Evolutionary conservation across 306 rosid genomes (phyloP).

Genomic region (Abrus precatorius): DNA sequence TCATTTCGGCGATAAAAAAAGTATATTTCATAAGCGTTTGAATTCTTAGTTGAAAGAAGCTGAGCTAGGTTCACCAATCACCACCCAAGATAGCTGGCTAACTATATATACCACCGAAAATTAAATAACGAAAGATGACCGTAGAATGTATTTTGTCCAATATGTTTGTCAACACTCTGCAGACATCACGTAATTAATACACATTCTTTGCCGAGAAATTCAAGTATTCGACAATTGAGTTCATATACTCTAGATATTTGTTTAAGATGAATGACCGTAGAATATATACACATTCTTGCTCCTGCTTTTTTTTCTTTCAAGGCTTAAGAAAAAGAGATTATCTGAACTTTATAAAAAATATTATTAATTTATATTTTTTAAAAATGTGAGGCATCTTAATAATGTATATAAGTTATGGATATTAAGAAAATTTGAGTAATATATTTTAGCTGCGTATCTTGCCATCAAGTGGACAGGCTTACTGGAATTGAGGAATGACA

Average conservation of each 20-base stretch:
- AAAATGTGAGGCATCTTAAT: too few species aligned
- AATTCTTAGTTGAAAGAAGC: neutral
- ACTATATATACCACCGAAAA: neutral
- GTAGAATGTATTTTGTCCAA: neutral
- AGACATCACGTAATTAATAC: neutral
- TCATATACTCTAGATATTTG: neutral
- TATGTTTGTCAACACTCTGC: neutral
- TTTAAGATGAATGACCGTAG: neutral
- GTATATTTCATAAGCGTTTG: neutral
- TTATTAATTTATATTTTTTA: too few species aligned
- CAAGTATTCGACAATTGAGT: neutral
- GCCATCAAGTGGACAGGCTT: too few species aligned
- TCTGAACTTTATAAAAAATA: too few species aligned
- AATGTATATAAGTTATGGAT: too few species aligned
- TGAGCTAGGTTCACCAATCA: slow-evolving; percentile 22
- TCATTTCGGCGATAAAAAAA: neutral
- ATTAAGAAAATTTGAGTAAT: too few species aligned
- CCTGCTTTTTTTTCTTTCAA: too few species aligned
- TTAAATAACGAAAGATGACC: slow-evolving; percentile 13
- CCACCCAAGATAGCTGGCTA: slow-evolving; percentile 20
- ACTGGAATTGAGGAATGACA: neutral
- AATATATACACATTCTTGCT: too few species aligned
- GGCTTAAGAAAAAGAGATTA: too few species aligned
- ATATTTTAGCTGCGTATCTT: too few species aligned
- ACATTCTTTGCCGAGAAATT: neutral